Percentiles rank a stretch among this genome's conserved stretches.
phyloP scores from a whole-genome alignment of 805 yeast species.

The Candida quercuum region DNA sequence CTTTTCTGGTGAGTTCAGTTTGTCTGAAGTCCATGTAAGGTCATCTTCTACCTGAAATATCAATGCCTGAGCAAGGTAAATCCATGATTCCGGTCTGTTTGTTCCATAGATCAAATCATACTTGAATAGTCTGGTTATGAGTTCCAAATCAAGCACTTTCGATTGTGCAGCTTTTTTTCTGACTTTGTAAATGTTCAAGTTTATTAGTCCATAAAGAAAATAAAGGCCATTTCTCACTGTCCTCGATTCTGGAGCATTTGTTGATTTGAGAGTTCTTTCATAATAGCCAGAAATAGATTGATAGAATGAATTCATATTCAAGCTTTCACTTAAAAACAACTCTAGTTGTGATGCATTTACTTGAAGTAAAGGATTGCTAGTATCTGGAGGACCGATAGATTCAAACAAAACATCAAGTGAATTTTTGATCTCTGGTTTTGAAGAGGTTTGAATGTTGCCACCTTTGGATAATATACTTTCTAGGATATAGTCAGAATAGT shows the following conservation, averaged over 20 bases:
- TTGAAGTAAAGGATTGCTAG: conserved; percentile 33
- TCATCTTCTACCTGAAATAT: conserved; percentile 83
- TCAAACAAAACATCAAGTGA: conserved; percentile 69
- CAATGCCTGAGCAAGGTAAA: conserved; percentile 72
- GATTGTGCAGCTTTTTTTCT: conserved; percentile 78
- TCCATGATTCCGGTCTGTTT: conserved; percentile 80
- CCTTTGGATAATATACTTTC: conserved; percentile 52
- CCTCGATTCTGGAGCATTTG: conserved; percentile 27
- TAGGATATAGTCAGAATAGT: conserved; percentile 43
- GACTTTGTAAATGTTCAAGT: conserved; percentile 58
- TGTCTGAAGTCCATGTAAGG: conserved; percentile 87
- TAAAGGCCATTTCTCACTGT: conserved; percentile 55
- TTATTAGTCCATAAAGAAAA: conserved; percentile 61
- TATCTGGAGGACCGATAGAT: conserved; percentile 62
- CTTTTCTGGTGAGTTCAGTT: conserved; percentile 56
- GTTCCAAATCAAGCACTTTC: conserved; percentile 74
- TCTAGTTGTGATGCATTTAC: conserved; percentile 42
- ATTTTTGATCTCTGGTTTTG: conserved; percentile 66
- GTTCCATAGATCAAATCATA: conserved; percentile 65
- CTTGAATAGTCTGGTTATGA: conserved; percentile 59
- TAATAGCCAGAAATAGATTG: conserved; percentile 49
- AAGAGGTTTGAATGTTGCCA: conserved; percentile 46
- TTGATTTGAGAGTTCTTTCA: conserved; percentile 24
- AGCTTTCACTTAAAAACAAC: conserved; percentile 39
- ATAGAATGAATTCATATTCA: conserved; percentile 41